Evolutionary conservation across 192 early-diverging fungal genomes (phyloP).

Genomic region (Coemansia sp.): DNA sequence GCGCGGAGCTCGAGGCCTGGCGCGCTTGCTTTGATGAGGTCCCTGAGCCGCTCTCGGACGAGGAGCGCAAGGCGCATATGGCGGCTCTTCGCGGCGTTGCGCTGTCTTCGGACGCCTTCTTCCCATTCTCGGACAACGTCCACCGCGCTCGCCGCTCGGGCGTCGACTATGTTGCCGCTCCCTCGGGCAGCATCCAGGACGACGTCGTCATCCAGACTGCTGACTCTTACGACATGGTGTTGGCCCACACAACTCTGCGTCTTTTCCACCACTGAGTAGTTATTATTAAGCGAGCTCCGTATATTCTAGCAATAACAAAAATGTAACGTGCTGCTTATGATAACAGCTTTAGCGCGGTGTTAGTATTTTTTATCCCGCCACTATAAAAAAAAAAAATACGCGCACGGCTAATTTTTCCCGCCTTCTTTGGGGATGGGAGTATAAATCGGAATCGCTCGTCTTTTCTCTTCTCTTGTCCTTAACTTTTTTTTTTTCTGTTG

Average conservation of each 20-base stretch:
- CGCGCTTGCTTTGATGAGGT: constrained; percentile 77
- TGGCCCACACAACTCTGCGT: constrained; percentile 86
- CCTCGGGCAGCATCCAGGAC: constrained; percentile 91
- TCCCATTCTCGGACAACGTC: constrained; percentile 98
- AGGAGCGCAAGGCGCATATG: constrained; percentile 81
- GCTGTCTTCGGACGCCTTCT: constrained; percentile 97
- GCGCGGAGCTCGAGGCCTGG: constrained; percentile 71
- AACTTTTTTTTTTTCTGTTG: constrained; percentile 5
- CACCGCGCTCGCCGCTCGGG: constrained; percentile 83
- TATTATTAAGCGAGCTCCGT: not conserved
- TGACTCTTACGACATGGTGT: constrained; percentile 78
- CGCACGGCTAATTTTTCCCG: not conserved
- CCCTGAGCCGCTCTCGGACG: constrained; percentile 76
- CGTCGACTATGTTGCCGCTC: constrained; percentile 87
- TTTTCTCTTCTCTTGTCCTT: constrained; percentile 8
- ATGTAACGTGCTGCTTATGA: not conserved
- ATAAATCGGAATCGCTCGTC: not conserved
- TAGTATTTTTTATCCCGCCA: not conserved
- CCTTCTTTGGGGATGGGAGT: not conserved
- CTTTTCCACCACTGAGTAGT: constrained; percentile 92
- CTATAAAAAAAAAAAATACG: not conserved
- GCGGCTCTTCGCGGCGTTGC: constrained; percentile 72
- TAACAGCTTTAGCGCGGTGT: not conserved
- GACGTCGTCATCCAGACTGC: constrained; percentile 78
- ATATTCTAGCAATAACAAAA: not conserved